A percentile compares a stretch with the other conserved stretches of the same genome.
These are phyloP conservation scores for Kodamaea suecica DNA, from an alignment of 1,139 yeast species.

Conservation along the genomic window DNA sequence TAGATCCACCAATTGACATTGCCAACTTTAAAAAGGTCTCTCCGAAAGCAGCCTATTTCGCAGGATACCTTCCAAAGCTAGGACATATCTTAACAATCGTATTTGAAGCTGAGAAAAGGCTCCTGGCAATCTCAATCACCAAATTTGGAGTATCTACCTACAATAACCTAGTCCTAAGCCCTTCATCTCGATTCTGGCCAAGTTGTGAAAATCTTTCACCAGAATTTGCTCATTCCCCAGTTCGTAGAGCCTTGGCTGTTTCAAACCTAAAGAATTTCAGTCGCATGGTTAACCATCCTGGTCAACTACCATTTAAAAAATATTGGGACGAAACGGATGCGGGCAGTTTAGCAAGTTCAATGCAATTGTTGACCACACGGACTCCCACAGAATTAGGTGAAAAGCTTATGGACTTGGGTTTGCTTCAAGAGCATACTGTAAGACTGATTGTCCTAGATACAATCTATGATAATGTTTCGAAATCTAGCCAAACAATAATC, in stretches of 20 bases:
- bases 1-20: constrained; percentile 2
- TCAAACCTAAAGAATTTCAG: constrained; percentile 68
- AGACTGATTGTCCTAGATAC: constrained; percentile 67
- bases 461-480: constrained; percentile 57
- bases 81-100: constrained; percentile 54
- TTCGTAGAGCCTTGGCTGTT: constrained; percentile 74
- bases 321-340: constrained; percentile 76
- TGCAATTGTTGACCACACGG: constrained; percentile 48
- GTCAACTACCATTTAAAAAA: constrained; percentile 22
- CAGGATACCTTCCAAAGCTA: constrained; percentile 51
- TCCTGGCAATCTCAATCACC: constrained; percentile 61
- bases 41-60: constrained; percentile 52
- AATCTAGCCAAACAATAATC: constrained; percentile 28
- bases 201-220: constrained; percentile 69
- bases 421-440: constrained; percentile 53
- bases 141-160: constrained; percentile 67
- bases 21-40: constrained; percentile 30
- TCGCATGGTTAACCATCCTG: constrained; percentile 37
- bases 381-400: constrained; percentile 59
- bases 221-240: constrained; percentile 51
- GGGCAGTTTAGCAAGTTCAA: constrained; percentile 64
- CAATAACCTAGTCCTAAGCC: constrained; percentile 57
- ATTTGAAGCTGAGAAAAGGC: constrained; percentile 46
- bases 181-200: constrained; percentile 67
- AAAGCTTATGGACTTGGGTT: constrained; percentile 51